These are phyloP conservation scores for Mucor mucedo DNA, from an alignment of 371 early-diverging fungal genomes.

Conservation along the genomic window DNA sequence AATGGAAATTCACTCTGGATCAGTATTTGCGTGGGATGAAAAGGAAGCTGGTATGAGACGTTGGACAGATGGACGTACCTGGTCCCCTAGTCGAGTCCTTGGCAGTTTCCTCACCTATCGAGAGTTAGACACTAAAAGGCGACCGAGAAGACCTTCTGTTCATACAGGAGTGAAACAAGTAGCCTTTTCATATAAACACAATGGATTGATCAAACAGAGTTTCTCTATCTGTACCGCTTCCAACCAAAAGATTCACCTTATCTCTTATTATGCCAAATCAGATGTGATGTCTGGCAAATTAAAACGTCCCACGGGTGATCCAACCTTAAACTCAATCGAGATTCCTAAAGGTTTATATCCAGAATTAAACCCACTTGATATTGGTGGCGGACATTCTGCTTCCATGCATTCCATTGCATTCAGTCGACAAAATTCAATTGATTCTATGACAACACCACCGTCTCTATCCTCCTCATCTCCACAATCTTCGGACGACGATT, in stretches of 20 bases:
- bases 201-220: slow-evolving; percentile 86
- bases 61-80: slow-evolving; percentile 91
- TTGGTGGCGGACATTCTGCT: slow-evolving; percentile 35
- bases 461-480: slow-evolving; percentile 41
- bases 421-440: slow-evolving; percentile 20
- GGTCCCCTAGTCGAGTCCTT: slow-evolving; percentile 86
- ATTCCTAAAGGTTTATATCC: slow-evolving; percentile 67
- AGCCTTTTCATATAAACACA: slow-evolving; percentile 59
- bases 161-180: slow-evolving; percentile 19
- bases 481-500: slow-evolving; percentile 40
- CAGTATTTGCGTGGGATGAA: slow-evolving; percentile 89
- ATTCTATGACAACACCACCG: slow-evolving; percentile 33
- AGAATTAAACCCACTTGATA: slow-evolving; percentile 52
- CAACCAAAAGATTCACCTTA: slow-evolving; percentile 82
- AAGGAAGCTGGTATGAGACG: slow-evolving; percentile 87
- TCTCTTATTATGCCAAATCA: slow-evolving; percentile 82
- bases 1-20: slow-evolving; percentile 78
- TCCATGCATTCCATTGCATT: slow-evolving; percentile 21
- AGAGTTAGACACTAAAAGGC: slow-evolving; percentile 69
- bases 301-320: slow-evolving; percentile 52
- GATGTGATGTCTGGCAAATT: slow-evolving; percentile 66
- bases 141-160: slow-evolving; percentile 31
- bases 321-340: slow-evolving; percentile 41
- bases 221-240: slow-evolving; percentile 81
- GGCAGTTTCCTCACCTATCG: slow-evolving; percentile 85